Conservation (phyloP, 306 rosid genomes). For the Cicer chorassanicum region DNA sequence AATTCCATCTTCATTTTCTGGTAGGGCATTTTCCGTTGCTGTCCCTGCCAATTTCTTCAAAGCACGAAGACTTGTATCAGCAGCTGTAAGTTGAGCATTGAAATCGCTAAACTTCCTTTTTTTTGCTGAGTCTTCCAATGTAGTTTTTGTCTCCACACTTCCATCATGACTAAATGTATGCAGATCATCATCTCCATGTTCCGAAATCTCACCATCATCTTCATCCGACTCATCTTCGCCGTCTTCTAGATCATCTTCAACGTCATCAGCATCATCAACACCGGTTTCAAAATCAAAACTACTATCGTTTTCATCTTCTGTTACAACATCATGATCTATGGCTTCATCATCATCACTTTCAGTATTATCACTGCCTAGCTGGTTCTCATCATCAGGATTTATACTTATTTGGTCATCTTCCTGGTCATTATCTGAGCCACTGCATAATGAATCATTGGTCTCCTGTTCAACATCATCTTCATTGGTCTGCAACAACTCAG, state of each 20-base stretch:
- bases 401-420: slow-evolving; percentile 51
- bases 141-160: slow-evolving; percentile 43
- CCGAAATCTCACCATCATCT: slow-evolving; percentile 50
- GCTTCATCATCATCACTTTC: slow-evolving; percentile 57
- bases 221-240: slow-evolving; percentile 44
- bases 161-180: slow-evolving; percentile 42
- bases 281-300: slow-evolving; percentile 39
- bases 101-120: slow-evolving; percentile 76
- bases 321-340: slow-evolving; percentile 37
- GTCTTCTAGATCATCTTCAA: slow-evolving; percentile 48
- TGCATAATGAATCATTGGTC: slow-evolving; percentile 46
- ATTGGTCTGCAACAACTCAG: slow-evolving; percentile 62
- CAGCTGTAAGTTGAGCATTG: slow-evolving; percentile 59
- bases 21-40: slow-evolving; percentile 19
- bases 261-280: slow-evolving; percentile 31
- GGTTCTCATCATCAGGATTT: slow-evolving; percentile 55
- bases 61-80: slow-evolving; percentile 85
- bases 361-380: slow-evolving; percentile 46
- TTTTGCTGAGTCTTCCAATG: slow-evolving; percentile 49
- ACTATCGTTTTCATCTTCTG: slow-evolving; percentile 49
- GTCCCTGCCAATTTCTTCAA: slow-evolving; percentile 69
- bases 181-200: slow-evolving; percentile 40
- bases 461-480: slow-evolving; percentile 52
- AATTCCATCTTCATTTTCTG: slow-evolving; percentile 67
- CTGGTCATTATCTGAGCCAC: slow-evolving; percentile 57